Evolutionary conservation across 768 basidiomycete species (phyloP).

Genomic region (Daedaleopsis nitida): DNA sequence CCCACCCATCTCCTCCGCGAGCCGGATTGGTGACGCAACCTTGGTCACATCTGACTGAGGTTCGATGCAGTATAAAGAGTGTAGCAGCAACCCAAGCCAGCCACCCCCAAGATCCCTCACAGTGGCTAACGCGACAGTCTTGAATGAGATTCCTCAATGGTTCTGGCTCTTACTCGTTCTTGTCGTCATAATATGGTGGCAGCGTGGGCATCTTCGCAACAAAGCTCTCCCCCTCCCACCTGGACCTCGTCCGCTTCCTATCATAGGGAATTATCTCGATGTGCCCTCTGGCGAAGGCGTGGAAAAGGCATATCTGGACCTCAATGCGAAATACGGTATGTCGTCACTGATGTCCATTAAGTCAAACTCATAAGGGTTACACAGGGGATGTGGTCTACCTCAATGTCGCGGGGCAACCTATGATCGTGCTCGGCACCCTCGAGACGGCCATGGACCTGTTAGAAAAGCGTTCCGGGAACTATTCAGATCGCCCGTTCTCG

Average conservation of each 20-base stretch:
- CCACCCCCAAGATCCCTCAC: no score
- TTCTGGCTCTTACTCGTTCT: no score
- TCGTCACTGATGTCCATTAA: no score
- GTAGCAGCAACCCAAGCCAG: no score
- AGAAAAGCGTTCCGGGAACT: conserved; percentile 69
- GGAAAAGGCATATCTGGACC: background rate
- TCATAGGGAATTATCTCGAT: background rate
- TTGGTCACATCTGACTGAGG: no score
- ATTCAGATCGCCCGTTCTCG: conserved; percentile 56
- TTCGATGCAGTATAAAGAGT: no score
- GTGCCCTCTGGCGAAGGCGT: no score
- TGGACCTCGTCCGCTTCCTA: background rate
- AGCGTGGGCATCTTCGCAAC: background rate
- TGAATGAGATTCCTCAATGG: no score
- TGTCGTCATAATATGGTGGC: no score
- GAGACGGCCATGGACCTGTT: conserved; percentile 62
- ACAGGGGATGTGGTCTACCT: conserved; percentile 65
- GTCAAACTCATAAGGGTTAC: background rate
- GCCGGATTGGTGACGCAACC: no score
- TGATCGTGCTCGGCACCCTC: conserved; percentile 65
- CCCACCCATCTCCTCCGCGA: no score
- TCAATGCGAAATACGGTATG: background rate
- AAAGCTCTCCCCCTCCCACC: background rate
- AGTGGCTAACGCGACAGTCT: no score
- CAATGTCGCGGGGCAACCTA: conserved; percentile 62